These are phyloP conservation scores for Takakia lepidozioides DNA, from an alignment of 225 moss, liverwort and hornwort genomes.

Conservation along the genomic window DNA sequence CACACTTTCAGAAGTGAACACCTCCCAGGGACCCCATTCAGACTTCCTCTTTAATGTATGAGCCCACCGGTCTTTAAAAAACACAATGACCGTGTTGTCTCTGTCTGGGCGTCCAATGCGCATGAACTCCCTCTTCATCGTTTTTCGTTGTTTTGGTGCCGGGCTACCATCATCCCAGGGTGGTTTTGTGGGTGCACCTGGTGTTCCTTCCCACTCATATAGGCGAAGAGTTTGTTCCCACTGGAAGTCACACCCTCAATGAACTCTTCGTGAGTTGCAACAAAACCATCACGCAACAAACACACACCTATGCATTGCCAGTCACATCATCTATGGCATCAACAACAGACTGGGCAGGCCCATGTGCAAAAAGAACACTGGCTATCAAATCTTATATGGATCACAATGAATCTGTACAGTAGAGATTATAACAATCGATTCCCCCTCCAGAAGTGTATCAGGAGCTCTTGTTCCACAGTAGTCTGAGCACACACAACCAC, in stretches of 20 bases:
- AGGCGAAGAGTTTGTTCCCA: constrained; percentile 22
- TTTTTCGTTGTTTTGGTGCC: not conserved
- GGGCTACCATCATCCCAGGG: constrained; percentile 13
- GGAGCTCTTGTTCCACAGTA: too few species aligned
- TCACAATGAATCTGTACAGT: too few species aligned
- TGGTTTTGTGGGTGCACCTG: constrained; percentile 2
- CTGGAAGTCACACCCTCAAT: constrained; percentile 4
- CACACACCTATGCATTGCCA: too few species aligned
- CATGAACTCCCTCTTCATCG: not conserved
- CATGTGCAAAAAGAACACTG: too few species aligned
- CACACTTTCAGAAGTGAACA: constrained; percentile 23
- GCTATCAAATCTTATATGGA: too few species aligned
- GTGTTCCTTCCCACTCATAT: constrained; percentile 16
- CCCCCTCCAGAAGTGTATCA: too few species aligned
- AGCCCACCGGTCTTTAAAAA: constrained; percentile 30
- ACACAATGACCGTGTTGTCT: constrained; percentile 17
- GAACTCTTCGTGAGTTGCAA: too few species aligned
- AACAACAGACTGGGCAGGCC: too few species aligned
- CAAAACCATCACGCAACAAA: too few species aligned
- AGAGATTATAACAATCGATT: too few species aligned
- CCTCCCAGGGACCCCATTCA: constrained; percentile 31
- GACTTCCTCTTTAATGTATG: constrained; percentile 12
- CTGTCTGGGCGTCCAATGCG: constrained; percentile 16
- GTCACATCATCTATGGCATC: too few species aligned
- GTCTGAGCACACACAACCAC: too few species aligned